These are phyloP conservation scores for Penicillium pancosmium DNA, from an alignment of 495 filamentous ascomycete species.

Conservation along the genomic window DNA sequence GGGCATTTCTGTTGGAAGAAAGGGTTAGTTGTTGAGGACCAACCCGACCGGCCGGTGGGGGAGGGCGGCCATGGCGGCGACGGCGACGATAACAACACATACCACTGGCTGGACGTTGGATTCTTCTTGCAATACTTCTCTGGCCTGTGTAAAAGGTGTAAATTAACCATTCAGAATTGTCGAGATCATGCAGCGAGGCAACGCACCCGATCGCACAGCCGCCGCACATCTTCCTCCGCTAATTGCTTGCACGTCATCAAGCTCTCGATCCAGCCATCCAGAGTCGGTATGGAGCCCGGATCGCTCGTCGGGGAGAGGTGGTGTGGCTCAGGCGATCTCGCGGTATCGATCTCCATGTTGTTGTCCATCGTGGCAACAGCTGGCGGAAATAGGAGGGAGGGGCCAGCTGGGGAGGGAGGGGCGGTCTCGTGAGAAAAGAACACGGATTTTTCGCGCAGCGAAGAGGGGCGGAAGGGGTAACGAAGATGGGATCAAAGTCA, in stretches of 20 bases:
- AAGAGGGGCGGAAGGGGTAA: slow-evolving; percentile 16
- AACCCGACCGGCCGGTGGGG: slow-evolving; percentile 19
- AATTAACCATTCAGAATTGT: slow-evolving; percentile 23
- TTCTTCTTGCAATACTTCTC: slow-evolving; percentile 95
- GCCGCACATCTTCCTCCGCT: slow-evolving; percentile 90
- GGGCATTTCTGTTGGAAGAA: slow-evolving; percentile 74
- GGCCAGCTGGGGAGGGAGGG: slow-evolving; percentile 39
- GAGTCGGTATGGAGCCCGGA: slow-evolving; percentile 83
- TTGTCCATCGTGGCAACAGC: slow-evolving; percentile 74
- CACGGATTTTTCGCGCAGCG: slow-evolving; percentile 22
- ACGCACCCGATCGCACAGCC: slow-evolving; percentile 94
- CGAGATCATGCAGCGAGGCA: not conserved
- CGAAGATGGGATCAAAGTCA: slow-evolving; percentile 14
- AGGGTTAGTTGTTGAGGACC: slow-evolving; percentile 11
- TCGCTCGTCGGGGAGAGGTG: slow-evolving; percentile 72
- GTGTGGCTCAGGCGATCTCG: slow-evolving; percentile 81
- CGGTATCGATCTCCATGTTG: slow-evolving; percentile 90
- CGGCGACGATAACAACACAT: slow-evolving; percentile 47
- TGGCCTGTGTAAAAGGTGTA: slow-evolving; percentile 59
- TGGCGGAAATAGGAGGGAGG: slow-evolving; percentile 32
- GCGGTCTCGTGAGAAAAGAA: slow-evolving; percentile 46
- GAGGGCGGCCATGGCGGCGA: not conserved
- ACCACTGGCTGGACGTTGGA: slow-evolving; percentile 99
- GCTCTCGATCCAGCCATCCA: slow-evolving; percentile 98
- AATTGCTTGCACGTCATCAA: slow-evolving; percentile 99